phyloP scores from a whole-genome alignment of 352 stramenopile species.

The Phytopythium sindhum region DNA sequence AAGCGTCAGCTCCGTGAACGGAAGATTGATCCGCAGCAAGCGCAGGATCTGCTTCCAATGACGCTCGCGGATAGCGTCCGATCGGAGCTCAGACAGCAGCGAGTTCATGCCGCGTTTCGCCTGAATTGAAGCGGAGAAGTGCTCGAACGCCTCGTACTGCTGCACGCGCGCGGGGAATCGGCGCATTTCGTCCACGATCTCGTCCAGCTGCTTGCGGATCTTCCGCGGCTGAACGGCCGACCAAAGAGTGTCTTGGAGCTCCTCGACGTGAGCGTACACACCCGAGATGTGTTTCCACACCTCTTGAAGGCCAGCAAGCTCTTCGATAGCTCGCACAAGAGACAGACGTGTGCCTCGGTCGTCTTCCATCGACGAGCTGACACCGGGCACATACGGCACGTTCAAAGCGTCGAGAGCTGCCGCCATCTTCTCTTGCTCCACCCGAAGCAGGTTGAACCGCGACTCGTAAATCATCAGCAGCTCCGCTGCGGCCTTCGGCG shows the following conservation, averaged over 20 bases:
- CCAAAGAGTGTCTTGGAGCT: slow-evolving; percentile 95
- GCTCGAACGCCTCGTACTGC: slow-evolving; percentile 98
- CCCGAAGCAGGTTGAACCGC: slow-evolving; percentile 74
- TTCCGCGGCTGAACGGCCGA: slow-evolving; percentile 93
- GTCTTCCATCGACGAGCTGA: slow-evolving; percentile 60
- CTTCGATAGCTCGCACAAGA: slow-evolving; percentile 75
- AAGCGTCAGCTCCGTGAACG: slow-evolving; percentile 95
- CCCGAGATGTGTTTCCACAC: slow-evolving; percentile 96
- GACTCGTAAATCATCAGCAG: slow-evolving; percentile 83
- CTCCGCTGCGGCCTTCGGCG: slow-evolving; percentile 73
- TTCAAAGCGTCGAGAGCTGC: slow-evolving; percentile 95
- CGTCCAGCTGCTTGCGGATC: slow-evolving; percentile 94
- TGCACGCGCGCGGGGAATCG: slow-evolving; percentile 95
- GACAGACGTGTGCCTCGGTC: slow-evolving; percentile 73
- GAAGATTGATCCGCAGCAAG: slow-evolving; percentile 89
- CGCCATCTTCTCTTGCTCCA: slow-evolving; percentile 94
- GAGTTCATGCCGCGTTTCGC: slow-evolving; percentile 91
- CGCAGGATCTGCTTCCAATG: slow-evolving; percentile 99
- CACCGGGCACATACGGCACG: slow-evolving; percentile 57
- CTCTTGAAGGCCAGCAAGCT: slow-evolving; percentile 96
- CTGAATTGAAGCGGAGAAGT: slow-evolving; percentile 93
- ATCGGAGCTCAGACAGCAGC: slow-evolving; percentile 97
- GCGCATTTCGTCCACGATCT: slow-evolving; percentile 96
- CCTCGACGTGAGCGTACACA: slow-evolving; percentile 84
- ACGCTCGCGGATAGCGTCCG: slow-evolving; percentile 97